Evolutionary conservation across 805 yeast genomes (phyloP), one percentile per base, ranked within the genome.

Genomic region (Kodamaea kaohsiungensis): DNA sequence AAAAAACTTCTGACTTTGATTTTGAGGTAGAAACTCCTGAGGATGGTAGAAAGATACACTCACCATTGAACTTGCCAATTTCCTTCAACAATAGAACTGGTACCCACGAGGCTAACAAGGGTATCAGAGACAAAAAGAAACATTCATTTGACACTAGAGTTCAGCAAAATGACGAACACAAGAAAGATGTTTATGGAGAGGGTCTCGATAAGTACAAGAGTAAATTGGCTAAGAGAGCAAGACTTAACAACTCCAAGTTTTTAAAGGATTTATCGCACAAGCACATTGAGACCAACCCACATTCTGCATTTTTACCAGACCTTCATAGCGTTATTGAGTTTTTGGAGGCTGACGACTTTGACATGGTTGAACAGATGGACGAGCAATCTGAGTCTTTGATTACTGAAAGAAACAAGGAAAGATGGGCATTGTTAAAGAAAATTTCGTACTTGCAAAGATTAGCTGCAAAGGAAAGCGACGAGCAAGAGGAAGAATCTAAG

Each of bases 11-110:
- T 15, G 65, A 63, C n/a, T 74, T 70, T 42, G 54, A 64, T 7
- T 63, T 63, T 37, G 66, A 62, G 19, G 64, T 63, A n/a, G 43
- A 45, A 2, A 49, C 37, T 15, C 12, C n/a, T 10, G 54, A 54
- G 10, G 59, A 61, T 6, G 43, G 25, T 10, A 55, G 63, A n/a
- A 61, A 62, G 10, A 53, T 59, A 9, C 73, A 73, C 7, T 39
- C 62, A 2, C 77, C 79, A 7, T 58, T 73, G 42, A 65, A 79
- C 1, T 63, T 74, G 38, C 78, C 79, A 1, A 58, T 72, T n/a
- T 86, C 96, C 0, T 93, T 92, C 72, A 93, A 92, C 67, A 85
- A 89, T 64, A 79, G 96, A 63, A 96, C 97, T 0, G 97, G 98
- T 27, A 61, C 73, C 0, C 73, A 71, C 53, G 87, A 81, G 53